Base-by-base conservation (phyloP, 805 yeast species). In the Candida hungchunana region DNA sequence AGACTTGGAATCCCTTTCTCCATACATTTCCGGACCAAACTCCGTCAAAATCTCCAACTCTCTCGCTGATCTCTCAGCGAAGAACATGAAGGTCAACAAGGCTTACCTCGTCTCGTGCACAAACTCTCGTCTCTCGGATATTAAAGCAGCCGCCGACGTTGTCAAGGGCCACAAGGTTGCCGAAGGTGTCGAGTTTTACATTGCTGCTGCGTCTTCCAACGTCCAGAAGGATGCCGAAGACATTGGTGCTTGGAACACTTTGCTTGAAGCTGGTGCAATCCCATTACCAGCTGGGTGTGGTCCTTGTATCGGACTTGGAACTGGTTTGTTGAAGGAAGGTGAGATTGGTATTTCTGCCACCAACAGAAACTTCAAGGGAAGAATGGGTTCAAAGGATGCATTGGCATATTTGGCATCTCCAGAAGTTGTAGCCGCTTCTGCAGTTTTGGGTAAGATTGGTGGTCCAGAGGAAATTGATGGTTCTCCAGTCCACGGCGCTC, bases 221-320 rank as follows among this genome's bases (percentile, higher is more conserved):
- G 97, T 93, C 25, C 96, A 90, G 66, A 73, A 74, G 50, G 96
- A 89, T 50, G 98, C 98, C 30, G 95, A 84, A 64, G 74, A 77
- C 23, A 67, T 64, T 29, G 98, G 99, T 37, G 94, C 95, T 12
- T 94, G 99, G 98, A 73, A 88, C 52, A 77, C 77, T 15, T 71
- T 93, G 40, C 54, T 93, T 31, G 90, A 81, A 37, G 96, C 97
- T 8, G 99, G 99, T 35, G 95, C 96, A 41, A 84, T 67, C 51
- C 86, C 96, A 23, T 75, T 93, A 50, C 97, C 97, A 15, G 95
- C 98, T 12, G 99, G 99, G 16, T 93, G 99, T 67, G 99, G 99
- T 30, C 99, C 99, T 17, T 93, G 99, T 69, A 93, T 93, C 56
- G 99, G 99, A 24, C 69, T 93, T 37, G 99, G 99, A 37, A 73